Base-by-base conservation (phyloP, 768 basidiomycete species). In the Pleurotus salmoneostramineus region DNA sequence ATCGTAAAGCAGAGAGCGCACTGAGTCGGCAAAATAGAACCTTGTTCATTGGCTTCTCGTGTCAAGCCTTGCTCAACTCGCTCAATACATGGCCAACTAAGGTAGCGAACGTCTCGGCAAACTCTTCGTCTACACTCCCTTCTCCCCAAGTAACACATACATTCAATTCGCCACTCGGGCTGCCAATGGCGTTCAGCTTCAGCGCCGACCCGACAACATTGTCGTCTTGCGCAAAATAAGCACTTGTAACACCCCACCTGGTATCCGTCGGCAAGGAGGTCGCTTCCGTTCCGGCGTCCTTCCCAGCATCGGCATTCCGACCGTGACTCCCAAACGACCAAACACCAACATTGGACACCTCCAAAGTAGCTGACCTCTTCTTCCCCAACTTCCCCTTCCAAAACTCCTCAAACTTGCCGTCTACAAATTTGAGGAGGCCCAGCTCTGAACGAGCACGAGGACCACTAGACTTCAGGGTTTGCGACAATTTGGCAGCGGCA, bases 301-400 rank as follows among this genome's bases (percentile, higher is more conserved):
- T 57, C 17, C 32, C 62, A 0, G 6, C 17, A 15, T 21, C 17
- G 7, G 8, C 45, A 17, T 47, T 27, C 37, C 44, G 43, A 0
- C 46, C 44, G 6, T 59, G 58, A 31, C 74, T 71, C 3, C 60
- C 62, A 11, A 55, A 14, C 27, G 40, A 42, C 52, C 52, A 55
- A 3, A 37, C 36, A 21, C 76, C 76, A 11, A 73, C 51, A 61
- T 78, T 78, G n/a, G 76, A 77, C 8, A 77, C 51, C 59, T 72
- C 71, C 14, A 78, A 54, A 34, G 68, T 69, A 14, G 14, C 62
- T 4, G 57, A 59, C 27, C 77, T 65, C 61, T 75, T 74, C 60
- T 63, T 66, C 12, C 71, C 73, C 14, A 73, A 55, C 59, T 64
- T 64, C 1, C 68, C 66, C 6, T 45, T 55, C 50, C 71, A 65